Base-by-base conservation (phyloP, 2,329 filamentous ascomycete genomes). In the Davidsoniella eucalypti region DNA sequence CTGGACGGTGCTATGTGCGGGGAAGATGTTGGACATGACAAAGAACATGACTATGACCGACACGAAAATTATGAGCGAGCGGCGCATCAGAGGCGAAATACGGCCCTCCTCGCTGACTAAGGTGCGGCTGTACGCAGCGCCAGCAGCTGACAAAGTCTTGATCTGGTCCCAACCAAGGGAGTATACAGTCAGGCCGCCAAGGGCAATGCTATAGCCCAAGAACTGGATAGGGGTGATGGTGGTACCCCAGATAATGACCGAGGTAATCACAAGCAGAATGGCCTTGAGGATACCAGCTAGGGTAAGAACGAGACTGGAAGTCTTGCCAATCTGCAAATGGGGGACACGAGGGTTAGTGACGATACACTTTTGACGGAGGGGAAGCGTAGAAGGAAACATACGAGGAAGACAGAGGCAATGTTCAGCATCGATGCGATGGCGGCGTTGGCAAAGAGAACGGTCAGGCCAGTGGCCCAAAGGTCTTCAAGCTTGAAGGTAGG, bases 201-300 rank as follows among this genome's bases (percentile, higher is more conserved):
- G 66, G 49, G 86, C 84, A 58, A 90, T 74, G 58, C 71, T 69
- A 70, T 93, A 93, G 57, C 86, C 86, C 61, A 88, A 71, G 58
- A 78, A 76, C 66, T 93, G 86, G 51, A 87, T 71, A 21, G 67
- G 61, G 17, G 79, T 73, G 60, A 92, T 81, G 29, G 76, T 73
- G 51, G 84, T 86, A 57, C 74, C 70, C 80, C 85, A 92, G 62
- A 90, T 80, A 60, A 85, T 63, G 65, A 92, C 82, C 49, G 83
- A 87, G 52, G 78, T 73, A 54, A 75, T 69, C 56, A 93, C 84
- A 50, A 93, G 78, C 52, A 93, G 76, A 54, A 93, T 88, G 64
- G 87, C 85, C 67, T 93, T 93, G 60, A 92, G 76, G 56, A 93
- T 86, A 63, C 87, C 85, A 53, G 81, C 87, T 21, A 93, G 76